A percentile compares a stretch with the other conserved stretches of the same genome.
Conservation (phyloP, 208 protist genomes). For the Trypanosoma boissoni region DNA sequence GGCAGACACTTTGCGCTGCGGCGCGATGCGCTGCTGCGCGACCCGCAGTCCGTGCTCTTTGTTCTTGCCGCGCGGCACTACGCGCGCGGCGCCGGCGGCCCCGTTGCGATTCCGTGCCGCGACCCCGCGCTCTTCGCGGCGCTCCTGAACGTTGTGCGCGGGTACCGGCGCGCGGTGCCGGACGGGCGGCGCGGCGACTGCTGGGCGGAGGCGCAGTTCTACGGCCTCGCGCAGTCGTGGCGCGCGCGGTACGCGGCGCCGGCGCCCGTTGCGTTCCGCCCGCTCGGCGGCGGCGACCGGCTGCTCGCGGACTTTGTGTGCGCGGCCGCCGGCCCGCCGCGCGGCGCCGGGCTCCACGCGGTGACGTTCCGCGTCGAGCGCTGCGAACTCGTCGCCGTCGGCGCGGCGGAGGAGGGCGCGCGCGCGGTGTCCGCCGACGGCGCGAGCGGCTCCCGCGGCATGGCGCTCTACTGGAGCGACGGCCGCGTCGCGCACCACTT, state of each 20-base stretch:
- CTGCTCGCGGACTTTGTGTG: constrained; percentile 44
- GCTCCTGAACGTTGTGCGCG: constrained; percentile 65
- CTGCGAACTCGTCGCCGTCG: constrained; percentile 51
- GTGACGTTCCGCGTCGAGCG: constrained; percentile 50
- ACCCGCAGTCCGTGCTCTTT: constrained; percentile 68
- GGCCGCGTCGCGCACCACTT: constrained; percentile 53
- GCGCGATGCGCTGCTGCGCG: constrained; percentile 36
- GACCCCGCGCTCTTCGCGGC: constrained; percentile 40
- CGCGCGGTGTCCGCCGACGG: constrained; percentile 7
- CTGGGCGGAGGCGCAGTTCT: constrained; percentile 43
- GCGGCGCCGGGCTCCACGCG: constrained; percentile 32
- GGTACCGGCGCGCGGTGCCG: constrained; percentile 46
- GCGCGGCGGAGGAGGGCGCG: constrained; percentile 30
- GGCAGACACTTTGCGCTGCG: constrained; percentile 39
- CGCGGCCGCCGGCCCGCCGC: constrained; percentile 45
- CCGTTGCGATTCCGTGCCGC: constrained; percentile 33
- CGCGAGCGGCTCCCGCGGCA: constrained; percentile 6
- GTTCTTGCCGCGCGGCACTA: constrained; percentile 38
- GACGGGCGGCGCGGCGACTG: constrained; percentile 38
- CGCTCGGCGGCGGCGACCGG: constrained; percentile 26
- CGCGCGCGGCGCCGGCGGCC: neutral
- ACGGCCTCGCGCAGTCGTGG: constrained; percentile 52
- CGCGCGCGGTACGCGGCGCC: constrained; percentile 21
- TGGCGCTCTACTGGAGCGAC: constrained; percentile 72
- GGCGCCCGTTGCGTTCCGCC: constrained; percentile 33